Base-by-base conservation (phyloP, 139 green algal species). In the Chlorella sp. region DNA sequence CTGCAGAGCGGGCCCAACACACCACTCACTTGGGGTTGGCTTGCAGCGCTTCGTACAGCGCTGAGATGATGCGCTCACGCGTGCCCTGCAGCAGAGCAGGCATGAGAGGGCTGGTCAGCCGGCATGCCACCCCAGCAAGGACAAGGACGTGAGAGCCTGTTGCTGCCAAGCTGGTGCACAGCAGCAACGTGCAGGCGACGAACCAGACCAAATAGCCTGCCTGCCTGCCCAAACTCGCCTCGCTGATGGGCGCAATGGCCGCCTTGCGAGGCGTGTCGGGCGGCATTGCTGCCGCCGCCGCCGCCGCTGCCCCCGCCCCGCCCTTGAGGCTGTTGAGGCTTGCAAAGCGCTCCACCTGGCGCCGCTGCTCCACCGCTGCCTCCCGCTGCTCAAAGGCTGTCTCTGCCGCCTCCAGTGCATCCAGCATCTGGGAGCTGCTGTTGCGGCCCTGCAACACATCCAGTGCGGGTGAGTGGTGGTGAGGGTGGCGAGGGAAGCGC, bases 361-460 rank as follows among this genome's bases (percentile, higher is more conserved):
- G 20, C 56, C 60, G 36, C 28, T 30, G 36, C 77, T 73, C 34
- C 40, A 6, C 54, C 6, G 56, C 54, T 9, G 41, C 38, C 14
- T 80, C 32, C 40, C 51, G n/a, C 56, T 22, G n/a, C 54, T 86
- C 70, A 64, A 67, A 86, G 1, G 38, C 62, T 6, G n/a, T 36
- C 64, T 85, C 70, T 77, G 74, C 84, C 19, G 64, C 79, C 58
- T 85, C 84, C 76, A 88, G 60, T 0, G 43, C 84, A 22, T 88
- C 84, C 40, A 88, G 24, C 56, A 88, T 85, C 11, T 32, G 76
- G 3, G 32, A 38, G 22, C 41, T 81, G 77, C 54, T 32, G 36
- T n/a, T 51, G 32, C 14, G 38, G 28, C 32, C 77, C 40, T 60
- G 38, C n/a, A n/a, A n/a, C n/a, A n/a, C n/a, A n/a, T n/a, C n/a